Evolutionary conservation across 129 eudicot species (phyloP), one percentile per base, ranked within the genome.

Genomic region (Gnaphalium uliginosum): DNA sequence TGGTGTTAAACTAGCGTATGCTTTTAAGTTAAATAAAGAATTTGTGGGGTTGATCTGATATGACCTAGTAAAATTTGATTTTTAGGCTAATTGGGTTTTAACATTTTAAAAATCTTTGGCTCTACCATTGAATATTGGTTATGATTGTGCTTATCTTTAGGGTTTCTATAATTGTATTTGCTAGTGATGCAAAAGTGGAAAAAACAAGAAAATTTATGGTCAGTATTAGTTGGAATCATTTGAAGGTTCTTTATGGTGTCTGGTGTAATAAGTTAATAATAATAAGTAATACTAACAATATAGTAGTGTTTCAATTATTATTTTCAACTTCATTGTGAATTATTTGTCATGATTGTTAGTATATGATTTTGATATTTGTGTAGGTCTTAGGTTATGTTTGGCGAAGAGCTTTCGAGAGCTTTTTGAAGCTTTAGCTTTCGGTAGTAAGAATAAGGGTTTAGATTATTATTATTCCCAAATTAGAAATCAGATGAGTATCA

Each of bases 21-120:
- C 69, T 79, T 72, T 13, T 73, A 73, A 27, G 78, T 73, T 66
- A 41, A 57, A 57, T 73, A 73, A 57, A 73, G 18, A 79, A 53
- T 66, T 39, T 80, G 75, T 79, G 75, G 75, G 79, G 71, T 63
- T 73, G 79, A 80, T 80, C 83, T 80, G 79, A 41, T 67, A 41
- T 73, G 75, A 73, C 79, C 63, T 54, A 22, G 64, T 43, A 15
- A 37, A 56, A 26, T 57, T 46, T 80, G 43, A 27, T 46, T 29
- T 73, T 30, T 73, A 66, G 41, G 72, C 24, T 70, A 77, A 26
- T 68, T 58, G 76, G 60, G 8, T 41, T 69, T 59, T 61, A 71
- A n/a, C 77, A 61, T 78, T 78, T 46, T 22, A 0, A 35, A 60
- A 58, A 60, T 66, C 73, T 30, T 50, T 66, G 26, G 32, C 25